Evolutionary conservation across 2,329 filamentous ascomycete genomes (phyloP).

Genomic region (Seiridium cupressi): DNA sequence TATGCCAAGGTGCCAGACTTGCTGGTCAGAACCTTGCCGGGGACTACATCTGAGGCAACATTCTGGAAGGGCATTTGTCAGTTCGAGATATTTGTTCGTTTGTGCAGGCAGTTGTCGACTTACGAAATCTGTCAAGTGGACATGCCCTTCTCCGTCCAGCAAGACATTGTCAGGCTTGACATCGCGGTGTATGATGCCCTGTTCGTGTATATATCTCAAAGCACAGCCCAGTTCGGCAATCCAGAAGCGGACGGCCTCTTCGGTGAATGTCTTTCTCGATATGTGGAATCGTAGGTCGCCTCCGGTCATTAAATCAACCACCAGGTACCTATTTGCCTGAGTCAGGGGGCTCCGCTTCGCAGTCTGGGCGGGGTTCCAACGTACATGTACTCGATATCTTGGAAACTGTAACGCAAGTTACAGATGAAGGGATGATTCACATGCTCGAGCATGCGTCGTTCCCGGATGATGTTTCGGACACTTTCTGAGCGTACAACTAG

Average conservation of each 20-base stretch:
- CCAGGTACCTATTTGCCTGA: conserved; percentile 74
- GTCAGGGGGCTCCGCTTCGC: not conserved
- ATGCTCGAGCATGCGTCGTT: conserved; percentile 96
- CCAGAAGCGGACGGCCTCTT: conserved; percentile 96
- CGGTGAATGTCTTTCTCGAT: conserved; percentile 94
- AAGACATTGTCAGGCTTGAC: conserved; percentile 92
- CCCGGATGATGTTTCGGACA: conserved; percentile 95
- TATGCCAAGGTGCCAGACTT: conserved; percentile 97
- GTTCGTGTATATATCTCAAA: conserved; percentile 78
- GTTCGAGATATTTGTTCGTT: conserved; percentile 14
- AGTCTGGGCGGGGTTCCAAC: conserved; percentile 28
- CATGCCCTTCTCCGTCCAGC: conserved; percentile 85
- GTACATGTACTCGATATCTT: conserved; percentile 98
- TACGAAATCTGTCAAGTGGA: conserved; percentile 97
- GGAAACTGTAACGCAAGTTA: conserved; percentile 97
- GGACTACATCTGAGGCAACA: conserved; percentile 89
- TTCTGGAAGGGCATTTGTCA: conserved; percentile 60
- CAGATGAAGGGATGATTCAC: conserved; percentile 97
- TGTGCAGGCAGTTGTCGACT: conserved; percentile 28
- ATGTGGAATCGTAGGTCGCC: conserved; percentile 97
- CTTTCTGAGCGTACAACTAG: conserved; percentile 95
- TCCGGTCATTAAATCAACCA: conserved; percentile 97
- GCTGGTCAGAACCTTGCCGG: conserved; percentile 81
- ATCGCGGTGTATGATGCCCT: conserved; percentile 88
- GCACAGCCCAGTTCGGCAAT: conserved; percentile 93